Evolutionary conservation across 495 filamentous ascomycete species (phyloP).

Genomic region (Niebla homalea): DNA sequence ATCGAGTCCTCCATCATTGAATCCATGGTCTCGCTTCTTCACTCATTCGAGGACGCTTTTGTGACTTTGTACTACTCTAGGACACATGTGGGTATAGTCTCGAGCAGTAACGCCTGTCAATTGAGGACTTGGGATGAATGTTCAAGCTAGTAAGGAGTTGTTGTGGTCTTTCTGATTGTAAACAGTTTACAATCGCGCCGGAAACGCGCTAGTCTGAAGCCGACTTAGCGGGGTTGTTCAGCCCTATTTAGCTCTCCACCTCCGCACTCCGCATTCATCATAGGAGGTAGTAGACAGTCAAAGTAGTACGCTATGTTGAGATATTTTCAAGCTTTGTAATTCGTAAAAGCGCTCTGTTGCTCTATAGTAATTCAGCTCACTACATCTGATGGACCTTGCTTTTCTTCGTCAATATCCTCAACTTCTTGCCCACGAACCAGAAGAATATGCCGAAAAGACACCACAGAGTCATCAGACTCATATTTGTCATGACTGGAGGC

Average conservation of each 20-base stretch:
- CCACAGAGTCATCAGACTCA: conserved; percentile 38
- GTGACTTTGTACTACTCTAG: too few species aligned
- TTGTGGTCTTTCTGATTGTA: neutral
- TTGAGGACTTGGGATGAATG: neutral
- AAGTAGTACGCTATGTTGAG: neutral
- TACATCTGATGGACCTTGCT: conserved; percentile 42
- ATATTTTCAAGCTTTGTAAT: neutral
- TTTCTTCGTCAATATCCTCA: conserved; percentile 40
- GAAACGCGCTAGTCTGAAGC: neutral
- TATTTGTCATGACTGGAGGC: conserved; percentile 39
- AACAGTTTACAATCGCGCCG: neutral
- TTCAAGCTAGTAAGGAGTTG: neutral
- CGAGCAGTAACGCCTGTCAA: neutral
- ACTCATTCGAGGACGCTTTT: neutral
- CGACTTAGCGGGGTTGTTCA: neutral
- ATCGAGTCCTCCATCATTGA: conserved; percentile 16
- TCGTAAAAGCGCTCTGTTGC: neutral
- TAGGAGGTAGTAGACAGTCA: neutral
- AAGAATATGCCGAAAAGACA: conserved; percentile 41
- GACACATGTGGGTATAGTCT: too few species aligned
- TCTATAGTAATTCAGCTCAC: neutral
- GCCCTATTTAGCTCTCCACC: neutral
- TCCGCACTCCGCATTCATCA: neutral
- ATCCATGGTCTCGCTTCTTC: conserved; percentile 9
- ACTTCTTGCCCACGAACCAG: conserved; percentile 43